These are phyloP conservation scores for Davidsoniella neocaledoniae DNA, from an alignment of 2,329 filamentous ascomycete genomes.

Conservation along the genomic window DNA sequence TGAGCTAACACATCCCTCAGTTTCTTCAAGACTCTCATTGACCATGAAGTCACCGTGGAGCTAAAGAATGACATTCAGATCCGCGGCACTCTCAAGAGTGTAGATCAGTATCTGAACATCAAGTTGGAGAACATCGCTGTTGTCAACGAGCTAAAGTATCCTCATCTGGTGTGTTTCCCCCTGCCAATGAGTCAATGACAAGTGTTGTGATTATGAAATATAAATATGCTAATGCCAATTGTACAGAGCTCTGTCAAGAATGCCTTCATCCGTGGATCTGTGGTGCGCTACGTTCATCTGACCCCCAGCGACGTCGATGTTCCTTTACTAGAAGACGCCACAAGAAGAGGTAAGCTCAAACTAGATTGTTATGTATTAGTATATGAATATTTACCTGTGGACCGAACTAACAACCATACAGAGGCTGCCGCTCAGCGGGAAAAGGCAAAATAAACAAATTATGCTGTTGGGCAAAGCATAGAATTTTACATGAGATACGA, in stretches of 20 bases:
- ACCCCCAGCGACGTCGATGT: conserved; percentile 71
- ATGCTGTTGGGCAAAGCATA: not conserved
- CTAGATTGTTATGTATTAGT: not conserved
- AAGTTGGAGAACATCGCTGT: conserved; percentile 93
- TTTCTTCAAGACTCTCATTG: conserved; percentile 98
- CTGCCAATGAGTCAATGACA: not conserved
- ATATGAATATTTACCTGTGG: conserved; percentile 11
- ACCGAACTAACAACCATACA: conserved; percentile 16
- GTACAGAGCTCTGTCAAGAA: conserved; percentile 65
- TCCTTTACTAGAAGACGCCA: conserved; percentile 77
- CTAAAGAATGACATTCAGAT: conserved; percentile 99
- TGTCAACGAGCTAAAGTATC: conserved; percentile 84
- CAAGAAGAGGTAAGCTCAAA: conserved; percentile 50
- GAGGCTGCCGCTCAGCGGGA: conserved; percentile 41
- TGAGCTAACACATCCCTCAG: conserved; percentile 26
- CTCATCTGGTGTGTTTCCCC: conserved; percentile 52
- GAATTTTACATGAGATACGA: not conserved
- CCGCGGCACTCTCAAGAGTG: conserved; percentile 84
- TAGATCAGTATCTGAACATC: conserved; percentile 98
- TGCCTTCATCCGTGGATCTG: conserved; percentile 85
- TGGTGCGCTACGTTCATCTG: conserved; percentile 83
- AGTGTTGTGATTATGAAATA: not conserved
- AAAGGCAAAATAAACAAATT: conserved; percentile 31
- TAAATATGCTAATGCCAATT: not conserved
- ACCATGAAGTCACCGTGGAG: conserved; percentile 93